Evolutionary conservation across 163 green algal genomes (phyloP).

Genomic region (Smithsoniella earleae): DNA sequence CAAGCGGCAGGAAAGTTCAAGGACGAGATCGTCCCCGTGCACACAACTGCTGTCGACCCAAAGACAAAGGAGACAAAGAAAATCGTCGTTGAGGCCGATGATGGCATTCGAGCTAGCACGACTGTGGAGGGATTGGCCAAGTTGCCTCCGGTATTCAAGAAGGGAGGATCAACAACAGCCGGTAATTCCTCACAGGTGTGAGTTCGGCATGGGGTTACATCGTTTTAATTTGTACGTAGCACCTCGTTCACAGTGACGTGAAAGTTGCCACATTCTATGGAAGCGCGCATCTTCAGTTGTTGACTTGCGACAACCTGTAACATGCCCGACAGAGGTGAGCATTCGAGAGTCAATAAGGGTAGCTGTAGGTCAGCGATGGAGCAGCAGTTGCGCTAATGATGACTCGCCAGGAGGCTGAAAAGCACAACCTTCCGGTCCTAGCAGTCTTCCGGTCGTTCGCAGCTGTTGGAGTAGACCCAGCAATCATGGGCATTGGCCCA

Average conservation of each 20-base stretch:
- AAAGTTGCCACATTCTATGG: neutral
- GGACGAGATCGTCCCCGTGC: slow-evolving; percentile 93
- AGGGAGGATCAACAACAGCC: slow-evolving; percentile 87
- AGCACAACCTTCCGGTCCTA: slow-evolving; percentile 72
- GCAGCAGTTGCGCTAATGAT: slow-evolving; percentile 86
- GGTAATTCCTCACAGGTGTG: slow-evolving; percentile 82
- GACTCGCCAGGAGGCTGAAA: slow-evolving; percentile 72
- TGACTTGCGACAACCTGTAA: no score
- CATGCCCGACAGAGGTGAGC: neutral
- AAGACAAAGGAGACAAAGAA: slow-evolving; percentile 70
- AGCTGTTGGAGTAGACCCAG: slow-evolving; percentile 82
- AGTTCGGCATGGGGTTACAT: neutral
- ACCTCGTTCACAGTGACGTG: neutral
- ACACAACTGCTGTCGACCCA: slow-evolving; percentile 75
- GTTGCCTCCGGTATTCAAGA: slow-evolving; percentile 86
- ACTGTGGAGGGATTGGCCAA: slow-evolving; percentile 58
- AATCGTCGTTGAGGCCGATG: slow-evolving; percentile 64
- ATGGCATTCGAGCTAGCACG: slow-evolving; percentile 77
- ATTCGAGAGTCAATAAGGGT: neutral
- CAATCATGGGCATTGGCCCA: slow-evolving; percentile 93
- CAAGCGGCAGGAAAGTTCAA: slow-evolving; percentile 74
- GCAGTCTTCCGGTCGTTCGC: slow-evolving; percentile 80
- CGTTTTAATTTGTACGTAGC: neutral
- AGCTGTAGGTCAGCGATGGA: slow-evolving; percentile 82
- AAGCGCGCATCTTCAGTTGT: neutral